Conservation (phyloP, 1,284 basidiomycete species). For the Ustilago esculenta region DNA sequence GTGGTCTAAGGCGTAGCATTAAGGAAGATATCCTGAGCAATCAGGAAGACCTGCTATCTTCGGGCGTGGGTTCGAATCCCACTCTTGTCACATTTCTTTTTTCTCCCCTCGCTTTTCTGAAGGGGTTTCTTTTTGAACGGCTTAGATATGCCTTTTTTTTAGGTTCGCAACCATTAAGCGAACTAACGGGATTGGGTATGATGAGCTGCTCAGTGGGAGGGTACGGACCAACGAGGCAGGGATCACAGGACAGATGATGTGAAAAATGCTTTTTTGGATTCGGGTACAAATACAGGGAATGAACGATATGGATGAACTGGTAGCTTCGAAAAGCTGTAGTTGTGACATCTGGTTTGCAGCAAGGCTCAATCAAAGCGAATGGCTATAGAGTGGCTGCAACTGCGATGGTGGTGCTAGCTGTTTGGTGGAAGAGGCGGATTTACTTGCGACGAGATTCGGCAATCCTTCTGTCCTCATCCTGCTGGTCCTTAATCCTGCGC, state of each 20-base stretch:
- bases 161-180: no score
- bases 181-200: no score
- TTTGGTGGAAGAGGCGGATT: neutral
- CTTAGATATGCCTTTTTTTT: no score
- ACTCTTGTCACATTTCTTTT: slow-evolving; percentile 59
- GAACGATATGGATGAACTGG: neutral
- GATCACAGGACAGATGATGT: no score
- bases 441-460: slow-evolving; percentile 11
- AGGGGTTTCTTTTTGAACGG: no score
- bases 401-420: neutral
- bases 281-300: slow-evolving; percentile 30
- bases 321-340: no score
- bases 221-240: no score
- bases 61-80: slow-evolving; percentile 67
- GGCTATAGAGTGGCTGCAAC: no score
- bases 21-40: slow-evolving; percentile 43
- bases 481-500: slow-evolving; percentile 43
- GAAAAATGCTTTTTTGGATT: slow-evolving; percentile 13
- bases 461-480: slow-evolving; percentile 32
- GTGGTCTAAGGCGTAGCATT: slow-evolving; percentile 59
- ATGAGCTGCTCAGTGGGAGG: no score
- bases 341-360: no score
- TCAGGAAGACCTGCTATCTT: slow-evolving; percentile 53
- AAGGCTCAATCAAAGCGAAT: no score
- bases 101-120: slow-evolving; percentile 1